phyloP scores from a whole-genome alignment of 805 yeast species.

The Zygoascus flipseniorum region DNA sequence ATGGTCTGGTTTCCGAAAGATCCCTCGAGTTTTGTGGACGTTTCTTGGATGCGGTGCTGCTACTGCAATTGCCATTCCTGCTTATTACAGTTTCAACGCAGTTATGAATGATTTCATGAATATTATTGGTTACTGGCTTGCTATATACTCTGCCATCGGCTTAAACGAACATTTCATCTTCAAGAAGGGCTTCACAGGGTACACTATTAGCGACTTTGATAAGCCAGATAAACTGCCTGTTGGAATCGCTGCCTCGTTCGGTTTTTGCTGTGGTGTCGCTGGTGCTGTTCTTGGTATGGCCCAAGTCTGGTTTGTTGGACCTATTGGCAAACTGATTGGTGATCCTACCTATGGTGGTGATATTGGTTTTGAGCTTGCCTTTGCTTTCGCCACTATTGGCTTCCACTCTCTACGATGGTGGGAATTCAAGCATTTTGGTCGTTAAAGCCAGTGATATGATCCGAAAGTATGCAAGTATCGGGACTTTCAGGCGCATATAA shows the following conservation, averaged over 20 bases:
- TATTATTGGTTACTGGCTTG: conserved; percentile 83
- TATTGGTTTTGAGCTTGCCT: conserved; percentile 75
- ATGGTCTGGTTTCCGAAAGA: conserved; percentile 61
- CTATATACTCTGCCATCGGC: conserved; percentile 69
- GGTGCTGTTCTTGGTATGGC: conserved; percentile 85
- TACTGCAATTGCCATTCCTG: conserved; percentile 84
- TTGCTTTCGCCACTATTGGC: conserved; percentile 55
- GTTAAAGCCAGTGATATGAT: conserved; percentile 11
- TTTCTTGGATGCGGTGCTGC: conserved; percentile 61
- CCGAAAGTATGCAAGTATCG: neutral
- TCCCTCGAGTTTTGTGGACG: conserved; percentile 85
- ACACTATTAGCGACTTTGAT: conserved; percentile 55
- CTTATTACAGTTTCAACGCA: conserved; percentile 59
- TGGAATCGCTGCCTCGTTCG: conserved; percentile 71
- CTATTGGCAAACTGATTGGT: conserved; percentile 54
- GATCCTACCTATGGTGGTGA: conserved; percentile 58
- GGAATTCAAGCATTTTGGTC: conserved; percentile 50
- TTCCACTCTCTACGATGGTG: conserved; percentile 51
- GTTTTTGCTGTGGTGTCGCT: conserved; percentile 73
- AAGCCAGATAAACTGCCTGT: conserved; percentile 54
- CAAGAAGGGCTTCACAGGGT: conserved; percentile 52
- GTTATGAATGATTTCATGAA: conserved; percentile 87
- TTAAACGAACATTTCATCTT: conserved; percentile 79
- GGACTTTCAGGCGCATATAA: neutral
- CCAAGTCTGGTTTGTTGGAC: conserved; percentile 79